Evolutionary conservation across 805 yeast species (phyloP).

Genomic region (Schwanniomyces polymorphus): DNA sequence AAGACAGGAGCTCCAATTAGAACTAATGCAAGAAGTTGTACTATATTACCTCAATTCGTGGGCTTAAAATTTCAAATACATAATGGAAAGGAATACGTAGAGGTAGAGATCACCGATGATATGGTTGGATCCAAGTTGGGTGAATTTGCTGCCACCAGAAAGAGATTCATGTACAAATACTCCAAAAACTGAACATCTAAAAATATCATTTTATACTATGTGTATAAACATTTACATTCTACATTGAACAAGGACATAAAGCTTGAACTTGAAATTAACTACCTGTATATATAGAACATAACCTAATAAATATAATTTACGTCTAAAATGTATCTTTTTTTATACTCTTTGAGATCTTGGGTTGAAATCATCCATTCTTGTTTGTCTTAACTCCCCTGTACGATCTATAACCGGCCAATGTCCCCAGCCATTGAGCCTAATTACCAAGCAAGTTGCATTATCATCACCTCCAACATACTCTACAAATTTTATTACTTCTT

Average conservation of each 20-base stretch:
- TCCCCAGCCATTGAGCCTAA: slow-evolving; percentile 90
- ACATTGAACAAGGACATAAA: not conserved
- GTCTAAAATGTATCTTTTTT: not conserved
- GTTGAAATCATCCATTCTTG: slow-evolving; percentile 51
- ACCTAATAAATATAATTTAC: not conserved
- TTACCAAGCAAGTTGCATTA: slow-evolving; percentile 88
- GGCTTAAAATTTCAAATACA: slow-evolving; percentile 94
- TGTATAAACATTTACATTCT: not conserved
- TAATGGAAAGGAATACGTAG: slow-evolving; percentile 92
- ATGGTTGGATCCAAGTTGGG: slow-evolving; percentile 97
- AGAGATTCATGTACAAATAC: slow-evolving; percentile 79
- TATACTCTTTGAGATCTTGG: slow-evolving; percentile 19
- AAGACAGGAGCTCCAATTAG: slow-evolving; percentile 82
- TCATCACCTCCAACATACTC: slow-evolving; percentile 90
- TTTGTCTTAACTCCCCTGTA: slow-evolving; percentile 80
- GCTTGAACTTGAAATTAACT: not conserved
- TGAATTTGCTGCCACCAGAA: slow-evolving; percentile 92
- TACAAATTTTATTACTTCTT: slow-evolving; percentile 79
- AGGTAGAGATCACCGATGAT: slow-evolving; percentile 82
- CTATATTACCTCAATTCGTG: slow-evolving; percentile 92
- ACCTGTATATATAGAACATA: slow-evolving; percentile 1
- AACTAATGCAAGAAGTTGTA: slow-evolving; percentile 95
- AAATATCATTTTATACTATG: not conserved
- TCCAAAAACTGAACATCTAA: slow-evolving; percentile 54
- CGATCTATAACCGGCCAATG: slow-evolving; percentile 84